Base-by-base conservation (phyloP, 2,329 filamentous ascomycete species). In the Trichoderma arundinaceum region DNA sequence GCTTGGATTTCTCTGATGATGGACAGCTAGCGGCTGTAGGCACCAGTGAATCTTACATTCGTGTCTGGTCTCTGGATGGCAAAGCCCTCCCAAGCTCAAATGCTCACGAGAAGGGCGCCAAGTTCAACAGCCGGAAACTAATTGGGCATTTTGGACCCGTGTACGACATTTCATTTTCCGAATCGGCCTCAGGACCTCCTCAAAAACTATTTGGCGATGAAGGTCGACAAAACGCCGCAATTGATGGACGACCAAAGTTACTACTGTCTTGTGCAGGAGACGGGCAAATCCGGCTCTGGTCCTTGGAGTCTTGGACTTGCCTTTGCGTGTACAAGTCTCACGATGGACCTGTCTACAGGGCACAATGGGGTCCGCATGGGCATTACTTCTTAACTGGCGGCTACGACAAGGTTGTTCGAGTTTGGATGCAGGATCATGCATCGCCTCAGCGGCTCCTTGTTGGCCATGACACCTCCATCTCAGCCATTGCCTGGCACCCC, bases 321-420 rank as follows among this genome's bases (percentile, higher is more conserved):
- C 84, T 98, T 58, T 95, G 96, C 60, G 88, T 96, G 12, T 99
- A 97, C 82, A 96, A 94, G 74, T 93, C 92, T 1, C 95, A 98
- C 73, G 91, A 94, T 69, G 91, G 91, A 2, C 94, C 95, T 0
- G 89, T 97, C 5, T 95, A 92, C 86, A 90, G 94, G 70, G 84
- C 97, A 6, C 85, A 88, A 12, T 99, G 94, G 91, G 90, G 92
- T 4, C 95, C 95, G 0, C 94, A 93, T 65, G 95, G 95, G 0
- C 94, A 98, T 78, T 99, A 99, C 80, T 99, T 99, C 74, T 84
- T 92, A 43, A 94, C 91, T 7, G 91, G 88, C 41, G 92, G 92
- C 8, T 92, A 92, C 77, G 95, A 99, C 77, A 93, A 92, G 77
- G 96, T 92, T 1, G 92, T 93, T 8, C 89, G 95, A 15, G 82